These are phyloP conservation scores for Phytophthora rubi DNA, from an alignment of 352 stramenopile species.

Conservation along the genomic window DNA sequence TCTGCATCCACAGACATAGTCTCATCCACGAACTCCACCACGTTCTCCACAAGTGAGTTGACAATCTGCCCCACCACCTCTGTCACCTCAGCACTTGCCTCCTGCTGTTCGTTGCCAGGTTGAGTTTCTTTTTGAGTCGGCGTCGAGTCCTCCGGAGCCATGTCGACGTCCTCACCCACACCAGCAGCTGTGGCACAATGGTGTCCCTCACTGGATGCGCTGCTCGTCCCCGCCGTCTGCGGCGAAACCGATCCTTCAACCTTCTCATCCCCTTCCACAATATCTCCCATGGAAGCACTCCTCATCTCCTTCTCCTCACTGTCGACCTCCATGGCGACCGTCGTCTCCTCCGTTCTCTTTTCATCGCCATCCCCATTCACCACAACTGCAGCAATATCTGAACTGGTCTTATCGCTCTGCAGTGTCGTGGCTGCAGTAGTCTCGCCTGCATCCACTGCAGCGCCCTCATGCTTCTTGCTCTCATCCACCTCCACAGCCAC, in stretches of 20 bases:
- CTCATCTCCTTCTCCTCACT: background rate
- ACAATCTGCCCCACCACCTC: conserved; percentile 22
- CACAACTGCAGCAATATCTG: background rate
- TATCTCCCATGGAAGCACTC: background rate
- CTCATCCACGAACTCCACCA: conserved; percentile 22
- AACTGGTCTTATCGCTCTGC: background rate
- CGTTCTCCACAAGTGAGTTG: conserved; percentile 23
- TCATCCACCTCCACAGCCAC: conserved; percentile 4
- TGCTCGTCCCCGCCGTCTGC: background rate
- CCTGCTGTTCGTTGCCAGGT: background rate
- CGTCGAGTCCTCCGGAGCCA: background rate
- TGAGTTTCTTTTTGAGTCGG: background rate
- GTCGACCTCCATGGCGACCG: conserved; percentile 14
- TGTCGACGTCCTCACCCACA: conserved; percentile 13
- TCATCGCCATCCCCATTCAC: background rate
- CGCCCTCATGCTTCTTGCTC: background rate
- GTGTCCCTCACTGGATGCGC: background rate
- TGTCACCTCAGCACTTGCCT: background rate
- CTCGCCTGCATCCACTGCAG: background rate
- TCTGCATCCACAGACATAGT: conserved; percentile 13
- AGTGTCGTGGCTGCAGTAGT: background rate
- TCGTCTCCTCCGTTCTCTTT: background rate
- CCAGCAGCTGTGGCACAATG: background rate
- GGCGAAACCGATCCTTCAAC: background rate
- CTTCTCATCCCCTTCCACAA: background rate